A percentile compares a stretch with the other conserved stretches of the same genome.
phyloP scores from a whole-genome alignment of 139 green algal species.

The Tetradesmus obliquus region DNA sequence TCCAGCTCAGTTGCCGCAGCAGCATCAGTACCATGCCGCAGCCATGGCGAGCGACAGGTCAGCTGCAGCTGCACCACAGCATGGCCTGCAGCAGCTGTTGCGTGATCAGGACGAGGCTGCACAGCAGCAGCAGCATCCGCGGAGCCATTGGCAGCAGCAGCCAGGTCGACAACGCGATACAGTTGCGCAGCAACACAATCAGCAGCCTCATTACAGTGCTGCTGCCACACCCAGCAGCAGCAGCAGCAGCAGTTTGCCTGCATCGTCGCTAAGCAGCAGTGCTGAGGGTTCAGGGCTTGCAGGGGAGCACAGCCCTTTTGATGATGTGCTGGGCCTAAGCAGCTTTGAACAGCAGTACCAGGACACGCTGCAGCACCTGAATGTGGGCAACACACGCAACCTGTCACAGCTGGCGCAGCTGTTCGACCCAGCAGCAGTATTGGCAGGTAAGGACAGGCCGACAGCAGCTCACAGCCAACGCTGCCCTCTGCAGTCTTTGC shows the following conservation, averaged over 20 bases:
- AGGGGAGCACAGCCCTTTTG: background rate
- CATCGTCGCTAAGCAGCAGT: background rate
- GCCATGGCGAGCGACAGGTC: background rate
- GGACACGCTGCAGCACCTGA: background rate
- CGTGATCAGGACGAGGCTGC: too few species aligned
- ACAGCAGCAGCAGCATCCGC: background rate
- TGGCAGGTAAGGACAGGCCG: slow-evolving; percentile 22
- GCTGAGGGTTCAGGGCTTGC: background rate
- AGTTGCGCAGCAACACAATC: background rate
- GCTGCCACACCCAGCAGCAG: background rate
- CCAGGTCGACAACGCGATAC: background rate
- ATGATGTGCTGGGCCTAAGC: slow-evolving; percentile 1
- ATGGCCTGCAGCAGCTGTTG: background rate
- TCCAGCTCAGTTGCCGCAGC: background rate
- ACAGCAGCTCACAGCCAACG: background rate
- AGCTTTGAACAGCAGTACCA: slow-evolving; percentile 40
- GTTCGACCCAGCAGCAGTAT: slow-evolving; percentile 35
- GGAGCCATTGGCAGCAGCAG: background rate
- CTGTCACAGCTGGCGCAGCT: slow-evolving; percentile 16
- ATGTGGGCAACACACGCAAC: background rate
- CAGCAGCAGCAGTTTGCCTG: background rate
- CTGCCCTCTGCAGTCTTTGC: background rate
- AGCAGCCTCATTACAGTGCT: background rate
- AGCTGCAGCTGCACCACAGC: slow-evolving; percentile 8
- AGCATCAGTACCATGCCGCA: slow-evolving; percentile 4